A percentile compares a stretch with the other conserved stretches of the same genome.
These are phyloP conservation scores for Bothia castanella DNA, from an alignment of 1,284 basidiomycete genomes.

Conservation along the genomic window DNA sequence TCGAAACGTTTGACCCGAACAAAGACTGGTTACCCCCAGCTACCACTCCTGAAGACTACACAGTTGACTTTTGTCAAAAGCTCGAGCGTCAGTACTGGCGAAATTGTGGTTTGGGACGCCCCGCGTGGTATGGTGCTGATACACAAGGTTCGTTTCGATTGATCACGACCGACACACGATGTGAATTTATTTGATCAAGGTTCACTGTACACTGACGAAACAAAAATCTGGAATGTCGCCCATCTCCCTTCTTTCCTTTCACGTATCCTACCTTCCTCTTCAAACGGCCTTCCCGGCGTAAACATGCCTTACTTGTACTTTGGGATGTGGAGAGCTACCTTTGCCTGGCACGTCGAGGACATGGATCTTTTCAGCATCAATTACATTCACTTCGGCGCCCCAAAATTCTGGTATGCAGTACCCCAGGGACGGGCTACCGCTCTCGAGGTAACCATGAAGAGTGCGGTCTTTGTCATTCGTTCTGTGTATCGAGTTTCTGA, in stretches of 20 bases:
- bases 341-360: slow-evolving; percentile 98
- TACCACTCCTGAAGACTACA: slow-evolving; percentile 73
- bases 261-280: slow-evolving; percentile 66
- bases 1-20: slow-evolving; percentile 66
- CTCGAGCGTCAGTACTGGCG: slow-evolving; percentile 94
- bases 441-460: slow-evolving; percentile 79
- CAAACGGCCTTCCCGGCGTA: slow-evolving; percentile 84
- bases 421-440: slow-evolving; percentile 79
- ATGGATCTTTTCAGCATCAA: slow-evolving; percentile 99
- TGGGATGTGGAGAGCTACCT: slow-evolving; percentile 98
- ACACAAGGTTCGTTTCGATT: slow-evolving; percentile 61
- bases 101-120: slow-evolving; percentile 80
- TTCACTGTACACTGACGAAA: slow-evolving; percentile 81
- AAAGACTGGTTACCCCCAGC: slow-evolving; percentile 75
- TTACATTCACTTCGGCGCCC: slow-evolving; percentile 98
- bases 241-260: slow-evolving; percentile 84
- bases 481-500: slow-evolving; percentile 1
- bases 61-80: slow-evolving; percentile 78
- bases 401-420: slow-evolving; percentile 95
- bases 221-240: slow-evolving; percentile 90
- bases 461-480: slow-evolving; percentile 39
- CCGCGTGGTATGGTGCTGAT: slow-evolving; percentile 97
- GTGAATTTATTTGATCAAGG: slow-evolving; percentile 40
- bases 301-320: slow-evolving; percentile 98
- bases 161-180: not conserved